A percentile compares a stretch with the other conserved stretches of the same genome.
Conservation (phyloP, 805 yeast genomes). For the Schwanniomyces occidentalis region DNA sequence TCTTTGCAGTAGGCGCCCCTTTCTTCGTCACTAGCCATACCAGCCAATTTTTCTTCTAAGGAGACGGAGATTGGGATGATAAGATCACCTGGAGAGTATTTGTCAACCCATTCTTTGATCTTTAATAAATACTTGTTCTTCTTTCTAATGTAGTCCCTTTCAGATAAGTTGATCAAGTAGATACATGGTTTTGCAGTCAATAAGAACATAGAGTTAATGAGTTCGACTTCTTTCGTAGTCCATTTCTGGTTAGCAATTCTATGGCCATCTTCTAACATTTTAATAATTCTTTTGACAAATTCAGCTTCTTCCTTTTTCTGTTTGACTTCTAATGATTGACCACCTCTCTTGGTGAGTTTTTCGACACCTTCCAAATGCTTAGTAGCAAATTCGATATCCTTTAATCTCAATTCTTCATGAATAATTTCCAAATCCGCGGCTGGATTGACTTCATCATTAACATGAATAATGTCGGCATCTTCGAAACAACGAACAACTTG, state of each 20-base stretch:
- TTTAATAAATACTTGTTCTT: slow-evolving; percentile 81
- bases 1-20: slow-evolving; percentile 73
- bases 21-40: slow-evolving; percentile 82
- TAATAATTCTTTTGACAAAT: slow-evolving; percentile 71
- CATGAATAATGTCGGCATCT: slow-evolving; percentile 96
- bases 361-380: slow-evolving; percentile 76
- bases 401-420: slow-evolving; percentile 86
- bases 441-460: slow-evolving; percentile 92
- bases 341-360: slow-evolving; percentile 83
- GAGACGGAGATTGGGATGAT: slow-evolving; percentile 93
- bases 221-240: slow-evolving; percentile 89
- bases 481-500: slow-evolving; percentile 98
- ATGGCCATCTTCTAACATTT: slow-evolving; percentile 76
- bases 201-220: slow-evolving; percentile 80
- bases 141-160: slow-evolving; percentile 83
- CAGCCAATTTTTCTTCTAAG: slow-evolving; percentile 88
- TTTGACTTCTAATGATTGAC: slow-evolving; percentile 85
- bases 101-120: slow-evolving; percentile 90
- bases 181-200: slow-evolving; percentile 96
- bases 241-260: slow-evolving; percentile 87
- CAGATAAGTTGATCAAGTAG: slow-evolving; percentile 86
- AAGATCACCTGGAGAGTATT: slow-evolving; percentile 77
- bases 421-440: slow-evolving; percentile 92
- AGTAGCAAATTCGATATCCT: slow-evolving; percentile 92
- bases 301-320: slow-evolving; percentile 83